Evolutionary conservation across 2,329 filamentous ascomycete genomes (phyloP).

Genomic region (Rhynchosporium agropyri): DNA sequence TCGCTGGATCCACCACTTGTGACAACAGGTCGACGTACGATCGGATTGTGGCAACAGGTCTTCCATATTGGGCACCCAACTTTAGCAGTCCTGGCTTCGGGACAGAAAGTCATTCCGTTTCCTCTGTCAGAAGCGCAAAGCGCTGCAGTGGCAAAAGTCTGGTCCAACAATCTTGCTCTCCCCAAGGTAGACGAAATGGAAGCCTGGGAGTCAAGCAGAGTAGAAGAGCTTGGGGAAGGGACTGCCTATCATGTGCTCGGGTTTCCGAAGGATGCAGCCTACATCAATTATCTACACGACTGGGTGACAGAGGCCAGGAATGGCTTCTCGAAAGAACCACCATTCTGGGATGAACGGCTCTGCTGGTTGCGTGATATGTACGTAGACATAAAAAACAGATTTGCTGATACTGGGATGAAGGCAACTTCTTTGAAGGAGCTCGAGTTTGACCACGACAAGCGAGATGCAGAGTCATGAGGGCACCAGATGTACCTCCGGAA

Average conservation of each 20-base stretch:
- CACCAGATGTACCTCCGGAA: background rate
- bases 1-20: slow-evolving; percentile 57
- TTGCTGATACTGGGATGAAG: slow-evolving; percentile 64
- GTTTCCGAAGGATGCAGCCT: slow-evolving; percentile 64
- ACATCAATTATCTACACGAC: slow-evolving; percentile 69
- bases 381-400: slow-evolving; percentile 70
- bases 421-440: slow-evolving; percentile 71
- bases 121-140: slow-evolving; percentile 78
- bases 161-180: slow-evolving; percentile 69
- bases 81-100: slow-evolving; percentile 73
- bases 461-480: slow-evolving; percentile 2
- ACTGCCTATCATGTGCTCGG: slow-evolving; percentile 53
- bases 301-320: slow-evolving; percentile 59
- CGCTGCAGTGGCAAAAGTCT: slow-evolving; percentile 75
- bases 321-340: slow-evolving; percentile 64
- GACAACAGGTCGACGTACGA: slow-evolving; percentile 68
- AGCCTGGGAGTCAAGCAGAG: slow-evolving; percentile 61
- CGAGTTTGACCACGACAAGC: slow-evolving; percentile 59
- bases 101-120: slow-evolving; percentile 87
- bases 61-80: slow-evolving; percentile 77
- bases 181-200: slow-evolving; percentile 67
- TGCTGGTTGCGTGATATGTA: slow-evolving; percentile 74
- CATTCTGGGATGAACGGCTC: slow-evolving; percentile 70
- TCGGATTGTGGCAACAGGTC: slow-evolving; percentile 77
- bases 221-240: slow-evolving; percentile 47